phyloP scores from a whole-genome alignment of 2,329 filamentous ascomycete genomes.

The Calycina herbarum region DNA sequence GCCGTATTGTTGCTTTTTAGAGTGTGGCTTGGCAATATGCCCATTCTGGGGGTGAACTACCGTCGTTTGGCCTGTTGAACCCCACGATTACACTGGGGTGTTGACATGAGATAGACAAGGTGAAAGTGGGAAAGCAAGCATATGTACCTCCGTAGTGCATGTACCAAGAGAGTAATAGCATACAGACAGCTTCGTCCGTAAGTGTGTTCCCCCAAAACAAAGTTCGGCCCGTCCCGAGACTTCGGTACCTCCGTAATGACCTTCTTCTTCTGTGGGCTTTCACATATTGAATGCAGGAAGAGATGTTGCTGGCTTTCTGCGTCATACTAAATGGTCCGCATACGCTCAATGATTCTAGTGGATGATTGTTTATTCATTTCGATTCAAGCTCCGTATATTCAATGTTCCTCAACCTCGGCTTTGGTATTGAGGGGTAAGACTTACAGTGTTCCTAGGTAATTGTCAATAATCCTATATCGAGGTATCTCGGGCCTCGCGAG shows the following conservation, averaged over 20 bases:
- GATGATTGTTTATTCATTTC: background rate
- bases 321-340: background rate
- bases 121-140: background rate
- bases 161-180: background rate
- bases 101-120: background rate
- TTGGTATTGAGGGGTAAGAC: background rate
- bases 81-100: background rate
- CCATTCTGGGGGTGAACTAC: background rate
- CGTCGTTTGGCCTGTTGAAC: background rate
- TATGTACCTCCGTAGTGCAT: background rate
- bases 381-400: background rate
- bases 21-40: background rate
- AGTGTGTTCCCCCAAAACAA: background rate
- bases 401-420: conserved; percentile 4
- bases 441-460: background rate
- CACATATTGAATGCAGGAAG: background rate
- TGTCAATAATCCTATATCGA: background rate
- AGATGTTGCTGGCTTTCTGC: background rate
- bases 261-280: background rate
- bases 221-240: conserved; percentile 9
- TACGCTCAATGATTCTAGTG: background rate
- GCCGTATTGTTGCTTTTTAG: conserved; percentile 1
- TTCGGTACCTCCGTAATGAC: conserved; percentile 2
- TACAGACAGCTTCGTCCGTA: background rate
- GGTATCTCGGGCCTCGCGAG: background rate